Percentiles rank a stretch among this genome's conserved stretches.
These are phyloP conservation scores for Platanthera zijinensis DNA, from an alignment of 106 monocot species.

Conservation along the genomic window DNA sequence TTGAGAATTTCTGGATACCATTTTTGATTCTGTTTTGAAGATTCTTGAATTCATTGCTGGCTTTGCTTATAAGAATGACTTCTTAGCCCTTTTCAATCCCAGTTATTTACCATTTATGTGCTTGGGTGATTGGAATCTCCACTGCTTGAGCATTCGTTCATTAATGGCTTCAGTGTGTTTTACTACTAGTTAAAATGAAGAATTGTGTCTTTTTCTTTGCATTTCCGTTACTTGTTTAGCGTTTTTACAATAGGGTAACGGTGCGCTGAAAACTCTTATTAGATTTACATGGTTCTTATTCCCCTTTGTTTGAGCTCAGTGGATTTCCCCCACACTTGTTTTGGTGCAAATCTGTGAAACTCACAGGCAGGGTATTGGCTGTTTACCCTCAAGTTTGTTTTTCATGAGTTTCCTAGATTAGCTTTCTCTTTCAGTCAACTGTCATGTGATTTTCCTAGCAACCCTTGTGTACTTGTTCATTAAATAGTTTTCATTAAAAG, in stretches of 20 bases:
- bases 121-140: neutral
- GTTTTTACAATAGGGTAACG: neutral
- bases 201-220: neutral
- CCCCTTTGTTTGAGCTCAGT: neutral
- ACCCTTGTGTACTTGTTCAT: neutral
- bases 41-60: neutral
- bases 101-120: neutral
- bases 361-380: neutral
- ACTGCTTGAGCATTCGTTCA: neutral
- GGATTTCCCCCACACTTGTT: neutral
- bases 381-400: neutral
- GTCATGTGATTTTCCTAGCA: neutral
- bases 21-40: neutral
- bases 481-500: no score
- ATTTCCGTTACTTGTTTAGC: neutral
- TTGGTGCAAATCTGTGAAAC: neutral
- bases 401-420: neutral
- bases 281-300: neutral
- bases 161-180: neutral
- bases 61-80: neutral
- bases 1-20: neutral
- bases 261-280: neutral
- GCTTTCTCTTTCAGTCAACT: neutral
- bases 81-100: neutral
- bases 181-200: neutral